These are phyloP conservation scores for Zychaea mexicana DNA, from an alignment of 371 early-diverging fungal genomes.

Conservation along the genomic window DNA sequence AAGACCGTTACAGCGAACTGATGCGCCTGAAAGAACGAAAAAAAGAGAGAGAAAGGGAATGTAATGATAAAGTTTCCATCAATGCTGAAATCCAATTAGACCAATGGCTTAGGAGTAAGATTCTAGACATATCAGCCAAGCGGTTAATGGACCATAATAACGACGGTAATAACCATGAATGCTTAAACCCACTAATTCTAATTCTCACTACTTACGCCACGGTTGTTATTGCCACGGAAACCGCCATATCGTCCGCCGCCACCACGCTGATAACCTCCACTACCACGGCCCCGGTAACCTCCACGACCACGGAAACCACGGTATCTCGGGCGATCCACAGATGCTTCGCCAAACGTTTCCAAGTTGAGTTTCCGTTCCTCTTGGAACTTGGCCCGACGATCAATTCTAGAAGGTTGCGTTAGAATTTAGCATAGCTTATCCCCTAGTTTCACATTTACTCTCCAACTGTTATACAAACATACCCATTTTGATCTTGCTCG, in stretches of 20 bases:
- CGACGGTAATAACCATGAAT: too few relatives aligned
- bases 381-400: conserved; percentile 77
- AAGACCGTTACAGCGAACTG: conserved; percentile 2
- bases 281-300: conserved; percentile 57
- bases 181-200: background rate
- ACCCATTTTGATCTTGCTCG: conserved; percentile 25
- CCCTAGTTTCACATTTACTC: too few relatives aligned
- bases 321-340: conserved; percentile 67
- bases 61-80: background rate
- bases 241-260: conserved; percentile 32
- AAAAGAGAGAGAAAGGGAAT: background rate
- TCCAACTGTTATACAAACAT: too few relatives aligned
- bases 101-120: background rate
- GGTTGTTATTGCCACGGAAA: conserved; percentile 23
- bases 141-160: background rate
- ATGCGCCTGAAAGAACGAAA: background rate
- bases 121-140: background rate
- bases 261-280: conserved; percentile 34
- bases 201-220: background rate
- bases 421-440: too few relatives aligned
- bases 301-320: conserved; percentile 65
- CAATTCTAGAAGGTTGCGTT: conserved; percentile 17
- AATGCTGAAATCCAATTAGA: background rate
- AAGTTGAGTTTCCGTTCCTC: conserved; percentile 90
- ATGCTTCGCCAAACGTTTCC: conserved; percentile 94